These are phyloP conservation scores for Metarhizium album DNA, from an alignment of 2,329 filamentous ascomycete genomes.

Conservation along the genomic window DNA sequence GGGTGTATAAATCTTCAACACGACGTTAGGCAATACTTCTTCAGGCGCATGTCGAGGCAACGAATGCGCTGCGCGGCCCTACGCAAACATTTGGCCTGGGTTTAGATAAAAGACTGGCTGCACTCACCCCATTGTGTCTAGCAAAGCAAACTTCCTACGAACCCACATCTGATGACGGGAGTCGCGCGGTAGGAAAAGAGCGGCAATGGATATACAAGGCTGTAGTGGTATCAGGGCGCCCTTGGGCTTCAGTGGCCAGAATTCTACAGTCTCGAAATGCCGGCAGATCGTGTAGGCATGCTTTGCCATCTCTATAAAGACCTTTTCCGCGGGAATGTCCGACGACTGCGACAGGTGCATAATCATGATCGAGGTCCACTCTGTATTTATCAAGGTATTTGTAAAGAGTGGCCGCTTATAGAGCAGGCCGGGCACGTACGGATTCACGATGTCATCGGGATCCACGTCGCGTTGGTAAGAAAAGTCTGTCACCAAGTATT, in stretches of 20 bases:
- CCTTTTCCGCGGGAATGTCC: constrained; percentile 38
- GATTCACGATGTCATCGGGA: constrained; percentile 60
- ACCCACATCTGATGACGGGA: constrained; percentile 65
- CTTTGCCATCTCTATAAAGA: constrained; percentile 42
- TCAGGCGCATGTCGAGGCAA: not conserved
- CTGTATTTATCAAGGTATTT: constrained; percentile 63
- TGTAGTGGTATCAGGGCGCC: constrained; percentile 66
- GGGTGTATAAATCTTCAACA: constrained; percentile 69
- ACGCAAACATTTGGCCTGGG: too few relatives aligned
- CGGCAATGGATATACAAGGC: constrained; percentile 63
- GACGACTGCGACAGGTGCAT: constrained; percentile 72
- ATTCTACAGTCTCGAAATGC: constrained; percentile 67
- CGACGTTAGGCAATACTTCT: not conserved
- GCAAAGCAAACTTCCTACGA: constrained; percentile 62
- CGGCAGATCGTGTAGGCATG: constrained; percentile 63
- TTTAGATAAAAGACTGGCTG: not conserved
- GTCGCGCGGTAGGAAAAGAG: constrained; percentile 71
- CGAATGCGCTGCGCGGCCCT: not conserved
- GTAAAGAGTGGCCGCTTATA: constrained; percentile 61
- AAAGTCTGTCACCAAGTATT: constrained; percentile 54
- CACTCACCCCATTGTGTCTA: constrained; percentile 69
- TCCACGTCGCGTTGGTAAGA: constrained; percentile 39
- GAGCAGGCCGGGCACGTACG: constrained; percentile 58
- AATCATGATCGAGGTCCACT: constrained; percentile 67
- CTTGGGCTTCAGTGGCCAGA: constrained; percentile 57